phyloP scores from a whole-genome alignment of 2,329 filamentous ascomycete species.

The Byssothecium circinans region DNA sequence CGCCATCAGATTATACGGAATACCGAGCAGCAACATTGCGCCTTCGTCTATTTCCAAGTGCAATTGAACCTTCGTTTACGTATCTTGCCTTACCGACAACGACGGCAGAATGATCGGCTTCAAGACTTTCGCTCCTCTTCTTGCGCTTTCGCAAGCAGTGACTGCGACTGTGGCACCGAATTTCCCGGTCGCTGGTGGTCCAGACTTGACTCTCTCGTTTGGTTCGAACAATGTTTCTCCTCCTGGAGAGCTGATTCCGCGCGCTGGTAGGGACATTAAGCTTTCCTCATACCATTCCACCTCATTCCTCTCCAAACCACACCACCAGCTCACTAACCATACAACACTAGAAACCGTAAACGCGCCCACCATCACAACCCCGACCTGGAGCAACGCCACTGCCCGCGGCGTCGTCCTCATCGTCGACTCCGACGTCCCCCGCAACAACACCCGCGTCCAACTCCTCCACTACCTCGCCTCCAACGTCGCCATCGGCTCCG shows the following conservation, averaged over 20 bases:
- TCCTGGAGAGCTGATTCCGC: constrained; percentile 36
- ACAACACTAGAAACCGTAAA: constrained; percentile 25
- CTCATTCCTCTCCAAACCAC: background rate
- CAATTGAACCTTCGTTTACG: too few relatives aligned
- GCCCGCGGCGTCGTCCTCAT: constrained; percentile 30
- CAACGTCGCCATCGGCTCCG: constrained; percentile 22
- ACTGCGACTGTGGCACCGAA: constrained; percentile 31
- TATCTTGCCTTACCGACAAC: too few relatives aligned
- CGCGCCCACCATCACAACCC: constrained; percentile 25
- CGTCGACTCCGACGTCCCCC: constrained; percentile 38
- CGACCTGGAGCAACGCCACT: constrained; percentile 15
- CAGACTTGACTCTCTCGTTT: constrained; percentile 29
- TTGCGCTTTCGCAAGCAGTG: constrained; percentile 13
- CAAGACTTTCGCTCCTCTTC: constrained; percentile 12
- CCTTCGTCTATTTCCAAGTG: too few relatives aligned
- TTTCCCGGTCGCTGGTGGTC: constrained; percentile 27
- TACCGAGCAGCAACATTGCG: too few relatives aligned
- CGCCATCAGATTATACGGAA: too few relatives aligned
- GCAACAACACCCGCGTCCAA: constrained; percentile 33
- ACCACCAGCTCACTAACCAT: background rate
- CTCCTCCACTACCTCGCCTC: constrained; percentile 38
- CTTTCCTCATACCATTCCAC: background rate
- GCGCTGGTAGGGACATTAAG: constrained; percentile 25
- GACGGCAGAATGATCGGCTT: background rate
- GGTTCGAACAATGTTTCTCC: constrained; percentile 37